Percentiles rank a stretch among this genome's conserved stretches.
phyloP scores from a whole-genome alignment of 306 rosid species.

The Pachyrhizus erosus region DNA sequence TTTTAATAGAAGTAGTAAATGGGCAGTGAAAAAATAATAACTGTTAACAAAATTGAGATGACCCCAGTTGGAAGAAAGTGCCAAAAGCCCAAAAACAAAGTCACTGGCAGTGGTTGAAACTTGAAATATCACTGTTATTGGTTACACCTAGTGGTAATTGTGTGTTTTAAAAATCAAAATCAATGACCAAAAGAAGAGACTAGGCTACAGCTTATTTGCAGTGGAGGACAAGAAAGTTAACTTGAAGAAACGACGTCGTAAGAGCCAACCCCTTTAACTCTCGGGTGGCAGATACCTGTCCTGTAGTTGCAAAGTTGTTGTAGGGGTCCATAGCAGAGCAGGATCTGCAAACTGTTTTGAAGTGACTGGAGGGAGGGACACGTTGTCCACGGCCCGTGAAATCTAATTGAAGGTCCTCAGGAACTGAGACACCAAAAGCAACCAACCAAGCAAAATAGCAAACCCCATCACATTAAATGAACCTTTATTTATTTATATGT shows the following conservation, averaged over 20 bases:
- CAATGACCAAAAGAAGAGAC: conserved; percentile 8
- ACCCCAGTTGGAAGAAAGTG: conserved; percentile 22
- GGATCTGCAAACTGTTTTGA: conserved; percentile 64
- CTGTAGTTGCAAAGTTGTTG: conserved; percentile 36
- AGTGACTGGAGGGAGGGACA: conserved; percentile 73
- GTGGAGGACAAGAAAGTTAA: conserved; percentile 15
- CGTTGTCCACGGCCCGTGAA: conserved; percentile 63
- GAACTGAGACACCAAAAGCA: conserved; percentile 3
- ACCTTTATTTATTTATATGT: background rate
- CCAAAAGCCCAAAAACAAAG: background rate
- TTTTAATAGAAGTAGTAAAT: background rate
- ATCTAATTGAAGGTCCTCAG: conserved; percentile 47
- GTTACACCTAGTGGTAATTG: conserved; percentile 12
- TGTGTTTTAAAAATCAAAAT: conserved; percentile 14
- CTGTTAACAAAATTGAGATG: background rate
- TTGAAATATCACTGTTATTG: background rate
- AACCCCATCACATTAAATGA: conserved; percentile 50
- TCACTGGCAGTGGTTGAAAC: background rate
- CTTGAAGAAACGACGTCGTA: conserved; percentile 44
- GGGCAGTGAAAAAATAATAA: background rate
- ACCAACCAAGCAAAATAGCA: conserved; percentile 27
- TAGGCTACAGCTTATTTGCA: background rate
- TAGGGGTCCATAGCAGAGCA: conserved; percentile 58
- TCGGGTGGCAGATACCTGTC: conserved; percentile 37
- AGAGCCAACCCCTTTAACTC: conserved; percentile 13